These are phyloP conservation scores for Macrophomina phaseolina DNA, from an alignment of 2,329 filamentous ascomycete species.

Conservation along the genomic window DNA sequence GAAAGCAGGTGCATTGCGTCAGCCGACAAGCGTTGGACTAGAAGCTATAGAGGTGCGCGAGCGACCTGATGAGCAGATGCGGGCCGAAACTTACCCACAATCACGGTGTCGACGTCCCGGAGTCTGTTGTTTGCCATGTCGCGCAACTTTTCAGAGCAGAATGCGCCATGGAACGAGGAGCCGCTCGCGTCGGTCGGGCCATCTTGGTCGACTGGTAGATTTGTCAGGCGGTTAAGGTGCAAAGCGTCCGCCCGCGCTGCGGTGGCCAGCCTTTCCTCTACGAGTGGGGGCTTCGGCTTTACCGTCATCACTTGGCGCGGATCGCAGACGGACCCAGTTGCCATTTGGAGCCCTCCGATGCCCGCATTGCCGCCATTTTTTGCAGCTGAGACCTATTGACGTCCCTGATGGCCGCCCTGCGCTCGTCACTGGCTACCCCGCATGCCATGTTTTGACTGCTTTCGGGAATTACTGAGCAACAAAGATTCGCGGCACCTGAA, in stretches of 20 bases:
- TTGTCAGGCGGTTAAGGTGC: constrained; percentile 26
- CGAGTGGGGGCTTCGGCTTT: constrained; percentile 23
- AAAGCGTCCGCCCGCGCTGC: constrained; percentile 20
- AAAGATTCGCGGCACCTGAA: neutral
- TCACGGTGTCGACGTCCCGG: constrained; percentile 47
- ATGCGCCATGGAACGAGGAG: constrained; percentile 21
- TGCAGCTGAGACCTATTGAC: constrained; percentile 4
- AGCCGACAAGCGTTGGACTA: constrained; percentile 29
- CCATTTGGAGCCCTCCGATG: constrained; percentile 13
- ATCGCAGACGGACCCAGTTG: constrained; percentile 14
- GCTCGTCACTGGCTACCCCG: constrained; percentile 7
- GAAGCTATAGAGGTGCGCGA: neutral
- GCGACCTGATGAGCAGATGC: neutral
- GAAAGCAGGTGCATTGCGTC: constrained; percentile 32
- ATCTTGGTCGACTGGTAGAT: constrained; percentile 26
- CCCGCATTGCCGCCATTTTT: constrained; percentile 4
- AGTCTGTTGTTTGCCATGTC: constrained; percentile 47
- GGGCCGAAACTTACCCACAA: constrained; percentile 40
- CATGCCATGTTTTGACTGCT: neutral
- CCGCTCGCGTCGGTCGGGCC: constrained; percentile 12
- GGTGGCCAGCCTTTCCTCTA: constrained; percentile 21
- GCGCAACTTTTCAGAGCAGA: constrained; percentile 23
- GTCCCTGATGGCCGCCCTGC: neutral
- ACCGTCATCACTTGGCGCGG: constrained; percentile 13
- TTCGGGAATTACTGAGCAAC: neutral